Base-by-base conservation (phyloP, 2,329 filamentous ascomycete genomes). In the Catunica adiposa region DNA sequence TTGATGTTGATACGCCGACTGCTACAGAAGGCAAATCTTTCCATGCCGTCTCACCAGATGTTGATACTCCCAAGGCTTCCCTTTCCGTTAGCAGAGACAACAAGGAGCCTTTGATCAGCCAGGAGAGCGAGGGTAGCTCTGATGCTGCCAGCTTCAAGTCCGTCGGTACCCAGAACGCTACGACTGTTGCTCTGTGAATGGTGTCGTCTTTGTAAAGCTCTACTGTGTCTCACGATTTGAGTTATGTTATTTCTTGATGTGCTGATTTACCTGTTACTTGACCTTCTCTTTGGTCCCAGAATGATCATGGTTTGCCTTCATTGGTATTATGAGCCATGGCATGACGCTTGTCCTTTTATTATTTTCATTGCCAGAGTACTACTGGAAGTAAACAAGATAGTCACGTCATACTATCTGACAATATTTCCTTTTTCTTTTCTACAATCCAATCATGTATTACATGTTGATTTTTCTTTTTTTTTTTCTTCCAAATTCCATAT, bases 121-220 rank as follows among this genome's bases (percentile, higher is more conserved):
- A 5, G 11, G 29, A 34, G 29, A 11, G 5, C 7, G 53, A 53
- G 20, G 40, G 53, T 7, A 53, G 50, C 42, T 58, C 56, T 14
- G 56, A 58, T 26, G 46, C 53, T 42, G 50, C 44, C 15, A 58
- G 56, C 53, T 56, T 58, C 29, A 58, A 56, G 50, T 58, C 56
- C 25, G 48, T 37, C 56, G 56, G 47, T 53, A 58, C 53, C 40
- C 56, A 58, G 53, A 58, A 53, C 56, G 53, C 38, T 53, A 44
- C 40, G 40, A 53, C 48, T 38, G 51, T 58, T 29, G 46, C 42
- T 20, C 48, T 55, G 38, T 53, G 38, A 20, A 44, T 11, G 48
- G 48, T 50, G 22, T 15, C 23, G 23, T 3, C 8, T 29, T 51
- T 31, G 22, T 15, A 51, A 11, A 15, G n/a, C 15, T 15, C 25